Evolutionary conservation across 345 rosid species (phyloP).

Genomic region (Syzygium grande): DNA sequence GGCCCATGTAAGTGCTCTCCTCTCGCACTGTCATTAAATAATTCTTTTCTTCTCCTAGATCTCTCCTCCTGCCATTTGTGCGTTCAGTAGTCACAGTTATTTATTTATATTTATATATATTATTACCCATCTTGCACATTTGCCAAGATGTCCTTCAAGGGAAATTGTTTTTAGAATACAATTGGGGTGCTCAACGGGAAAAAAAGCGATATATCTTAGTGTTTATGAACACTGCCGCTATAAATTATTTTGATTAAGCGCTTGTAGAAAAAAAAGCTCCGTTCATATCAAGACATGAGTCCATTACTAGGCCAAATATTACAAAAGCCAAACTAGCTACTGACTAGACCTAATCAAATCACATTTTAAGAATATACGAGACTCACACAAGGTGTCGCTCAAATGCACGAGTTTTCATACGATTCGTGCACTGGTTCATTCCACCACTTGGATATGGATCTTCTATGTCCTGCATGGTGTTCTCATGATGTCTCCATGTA

Average conservation of each 20-base stretch:
- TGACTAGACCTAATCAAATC: not conserved
- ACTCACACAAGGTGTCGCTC: not conserved
- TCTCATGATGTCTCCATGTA: not conserved
- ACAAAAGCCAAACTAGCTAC: not conserved
- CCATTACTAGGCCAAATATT: not conserved
- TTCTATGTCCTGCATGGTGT: not conserved
- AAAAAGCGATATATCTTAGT: not conserved
- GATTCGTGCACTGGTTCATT: not conserved
- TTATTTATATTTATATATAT: not conserved
- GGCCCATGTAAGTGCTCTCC: conserved; percentile 27
- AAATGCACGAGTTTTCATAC: not conserved
- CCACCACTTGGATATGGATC: not conserved
- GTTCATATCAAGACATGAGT: not conserved
- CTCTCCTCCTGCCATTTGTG: not conserved
- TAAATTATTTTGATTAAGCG: not conserved
- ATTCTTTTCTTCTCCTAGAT: not conserved
- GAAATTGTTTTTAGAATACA: not conserved
- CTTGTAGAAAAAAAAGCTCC: not conserved
- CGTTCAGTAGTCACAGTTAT: not conserved
- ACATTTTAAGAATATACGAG: not conserved
- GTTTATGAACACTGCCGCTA: not conserved
- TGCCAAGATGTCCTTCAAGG: not conserved
- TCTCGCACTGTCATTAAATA: not conserved
- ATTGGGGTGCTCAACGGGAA: no score
- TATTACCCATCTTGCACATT: not conserved